phyloP scores from a whole-genome alignment of 495 filamentous ascomycete species.

The Tetracladium setigerum region DNA sequence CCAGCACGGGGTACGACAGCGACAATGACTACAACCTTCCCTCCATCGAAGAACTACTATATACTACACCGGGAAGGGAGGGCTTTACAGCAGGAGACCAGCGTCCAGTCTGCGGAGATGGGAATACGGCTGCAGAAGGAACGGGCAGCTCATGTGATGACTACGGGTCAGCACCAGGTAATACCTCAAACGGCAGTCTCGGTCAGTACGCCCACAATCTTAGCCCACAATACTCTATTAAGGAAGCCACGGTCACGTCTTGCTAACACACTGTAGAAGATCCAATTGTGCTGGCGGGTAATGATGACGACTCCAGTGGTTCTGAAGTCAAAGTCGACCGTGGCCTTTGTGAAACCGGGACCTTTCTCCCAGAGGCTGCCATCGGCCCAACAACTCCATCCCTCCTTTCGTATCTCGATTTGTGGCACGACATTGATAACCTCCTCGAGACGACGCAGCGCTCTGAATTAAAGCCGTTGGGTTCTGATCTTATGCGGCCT shows the following conservation, averaged over 20 bases:
- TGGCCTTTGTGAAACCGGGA: conserved; percentile 4
- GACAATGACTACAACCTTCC: conserved; percentile 7
- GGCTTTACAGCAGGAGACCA: conserved; percentile 2
- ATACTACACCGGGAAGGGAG: conserved; percentile 10
- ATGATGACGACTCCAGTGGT: conserved; percentile 9
- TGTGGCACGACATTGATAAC: conserved; percentile 13
- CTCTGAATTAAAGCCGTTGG: conserved; percentile 7
- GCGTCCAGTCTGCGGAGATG: background rate
- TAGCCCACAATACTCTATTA: conserved; percentile 6
- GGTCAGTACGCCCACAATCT: conserved; percentile 5
- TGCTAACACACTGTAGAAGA: conserved; percentile 9
- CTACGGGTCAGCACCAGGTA: background rate
- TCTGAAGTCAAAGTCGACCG: conserved; percentile 7
- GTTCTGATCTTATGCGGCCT: conserved; percentile 3
- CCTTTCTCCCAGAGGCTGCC: conserved; percentile 8
- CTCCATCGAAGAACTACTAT: conserved; percentile 13
- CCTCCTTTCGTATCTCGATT: conserved; percentile 5
- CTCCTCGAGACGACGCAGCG: conserved; percentile 8
- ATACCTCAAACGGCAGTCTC: background rate
- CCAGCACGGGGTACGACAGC: conserved; percentile 1
- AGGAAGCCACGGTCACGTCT: conserved; percentile 10
- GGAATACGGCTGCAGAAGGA: conserved; percentile 12
- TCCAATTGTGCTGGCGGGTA: conserved; percentile 11
- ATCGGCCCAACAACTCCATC: conserved; percentile 10
- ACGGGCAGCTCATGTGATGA: conserved; percentile 8